Percentiles rank a stretch among this genome's conserved stretches.
Conservation (phyloP, 169 alveolate genomes). For the Eimeria sp. region DNA sequence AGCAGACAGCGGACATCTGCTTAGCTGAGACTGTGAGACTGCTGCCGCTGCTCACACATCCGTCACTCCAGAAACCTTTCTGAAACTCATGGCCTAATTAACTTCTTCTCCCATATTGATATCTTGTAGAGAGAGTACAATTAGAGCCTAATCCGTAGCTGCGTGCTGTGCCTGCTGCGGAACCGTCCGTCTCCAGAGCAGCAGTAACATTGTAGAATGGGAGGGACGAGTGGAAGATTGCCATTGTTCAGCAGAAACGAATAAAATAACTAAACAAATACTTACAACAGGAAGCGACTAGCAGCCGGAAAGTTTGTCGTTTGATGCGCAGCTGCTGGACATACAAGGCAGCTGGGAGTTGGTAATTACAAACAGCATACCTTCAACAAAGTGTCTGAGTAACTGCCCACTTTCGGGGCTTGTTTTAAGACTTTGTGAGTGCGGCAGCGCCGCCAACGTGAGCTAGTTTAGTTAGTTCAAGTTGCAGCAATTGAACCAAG, state of each 20-base stretch:
- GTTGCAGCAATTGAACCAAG: neutral
- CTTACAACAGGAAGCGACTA: neutral
- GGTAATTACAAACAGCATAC: neutral
- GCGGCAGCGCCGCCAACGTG: neutral
- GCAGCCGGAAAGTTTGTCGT: neutral
- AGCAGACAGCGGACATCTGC: neutral
- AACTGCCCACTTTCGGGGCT: neutral
- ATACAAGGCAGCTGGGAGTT: neutral
- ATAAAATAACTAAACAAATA: neutral
- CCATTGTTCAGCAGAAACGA: neutral
- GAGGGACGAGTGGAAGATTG: neutral
- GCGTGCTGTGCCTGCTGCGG: neutral
- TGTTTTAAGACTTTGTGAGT: neutral
- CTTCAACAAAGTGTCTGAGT: neutral
- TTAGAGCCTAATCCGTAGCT: neutral
- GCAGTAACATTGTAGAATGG: neutral
- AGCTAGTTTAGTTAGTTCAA: neutral
- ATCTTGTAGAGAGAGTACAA: neutral
- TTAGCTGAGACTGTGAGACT: neutral
- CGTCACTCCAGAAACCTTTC: neutral
- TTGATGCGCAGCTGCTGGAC: neutral
- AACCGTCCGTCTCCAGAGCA: neutral
- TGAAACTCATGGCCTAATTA: neutral
- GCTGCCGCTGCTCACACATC: neutral
- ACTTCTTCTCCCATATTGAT: neutral